Conservation (phyloP, 1,284 basidiomycete species). For the Albatrellus sp. region DNA sequence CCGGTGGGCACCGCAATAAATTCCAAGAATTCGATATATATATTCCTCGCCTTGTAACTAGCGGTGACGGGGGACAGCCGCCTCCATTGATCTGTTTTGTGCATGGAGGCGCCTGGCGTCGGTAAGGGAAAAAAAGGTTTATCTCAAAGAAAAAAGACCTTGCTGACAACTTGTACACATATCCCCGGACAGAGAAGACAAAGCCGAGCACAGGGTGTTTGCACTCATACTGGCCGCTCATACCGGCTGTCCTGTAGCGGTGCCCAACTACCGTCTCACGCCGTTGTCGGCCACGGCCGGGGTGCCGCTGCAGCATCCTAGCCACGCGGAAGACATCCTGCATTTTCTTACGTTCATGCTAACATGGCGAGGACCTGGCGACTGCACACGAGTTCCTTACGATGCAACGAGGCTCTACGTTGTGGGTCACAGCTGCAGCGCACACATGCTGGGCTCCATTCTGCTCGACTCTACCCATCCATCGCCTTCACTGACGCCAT, state of each 20-base stretch:
- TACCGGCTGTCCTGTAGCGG: conserved; percentile 45
- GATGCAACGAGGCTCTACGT: conserved; percentile 37
- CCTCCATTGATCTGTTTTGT: conserved; percentile 36
- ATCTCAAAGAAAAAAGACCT: background rate
- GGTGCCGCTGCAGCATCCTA: conserved; percentile 44
- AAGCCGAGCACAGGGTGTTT: conserved; percentile 40
- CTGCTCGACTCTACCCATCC: conserved; percentile 38
- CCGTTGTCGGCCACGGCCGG: conserved; percentile 15
- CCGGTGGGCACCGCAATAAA: background rate
- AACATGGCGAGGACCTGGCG: conserved; percentile 25
- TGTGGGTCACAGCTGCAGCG: conserved; percentile 68
- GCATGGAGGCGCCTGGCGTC: conserved; percentile 72
- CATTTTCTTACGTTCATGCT: conserved; percentile 44
- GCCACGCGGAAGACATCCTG: conserved; percentile 56
- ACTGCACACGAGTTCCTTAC: conserved; percentile 17
- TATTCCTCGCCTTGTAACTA: conserved; percentile 8
- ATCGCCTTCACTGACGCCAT: conserved; percentile 32
- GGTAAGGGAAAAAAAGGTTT: conserved; percentile 30
- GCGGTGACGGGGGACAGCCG: background rate
- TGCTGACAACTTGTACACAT: conserved; percentile 2
- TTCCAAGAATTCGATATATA: conserved; percentile 19
- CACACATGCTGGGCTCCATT: conserved; percentile 67
- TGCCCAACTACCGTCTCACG: conserved; percentile 69
- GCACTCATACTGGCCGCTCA: conserved; percentile 36
- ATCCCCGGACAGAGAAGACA: conserved; percentile 46